phyloP scores from a whole-genome alignment of 768 basidiomycete species.

The Agaricus subrufescens region DNA sequence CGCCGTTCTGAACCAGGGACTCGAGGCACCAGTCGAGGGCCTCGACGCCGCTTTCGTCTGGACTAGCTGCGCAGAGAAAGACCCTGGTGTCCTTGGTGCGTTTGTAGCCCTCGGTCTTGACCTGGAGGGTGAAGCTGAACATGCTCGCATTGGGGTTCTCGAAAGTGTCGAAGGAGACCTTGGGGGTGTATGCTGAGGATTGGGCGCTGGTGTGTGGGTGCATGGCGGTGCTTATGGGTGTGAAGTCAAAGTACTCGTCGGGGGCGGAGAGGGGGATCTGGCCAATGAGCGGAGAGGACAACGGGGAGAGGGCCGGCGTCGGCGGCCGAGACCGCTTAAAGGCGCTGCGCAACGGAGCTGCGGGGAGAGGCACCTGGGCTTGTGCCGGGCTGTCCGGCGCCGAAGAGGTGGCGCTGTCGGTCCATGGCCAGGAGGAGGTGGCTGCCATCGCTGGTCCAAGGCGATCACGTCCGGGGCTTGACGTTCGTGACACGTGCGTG shows the following conservation, averaged over 20 bases:
- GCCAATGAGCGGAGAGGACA: conserved; percentile 9
- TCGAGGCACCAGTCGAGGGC: conserved; percentile 94
- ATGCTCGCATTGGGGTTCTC: conserved; percentile 76
- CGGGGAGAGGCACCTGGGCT: conserved; percentile 13
- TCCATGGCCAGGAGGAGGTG: background rate
- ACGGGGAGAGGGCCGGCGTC: conserved; percentile 11
- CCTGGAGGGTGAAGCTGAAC: conserved; percentile 85
- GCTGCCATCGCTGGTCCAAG: background rate
- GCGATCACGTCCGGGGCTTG: too few relatives aligned
- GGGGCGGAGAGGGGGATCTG: conserved; percentile 4
- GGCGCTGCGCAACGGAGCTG: conserved; percentile 14
- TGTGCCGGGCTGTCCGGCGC: conserved; percentile 11
- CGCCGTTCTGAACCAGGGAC: conserved; percentile 78
- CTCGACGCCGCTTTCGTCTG: conserved; percentile 83
- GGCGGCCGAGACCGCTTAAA: conserved; percentile 12
- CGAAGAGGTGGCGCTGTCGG: background rate
- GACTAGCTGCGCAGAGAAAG: conserved; percentile 84
- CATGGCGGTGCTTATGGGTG: conserved; percentile 10
- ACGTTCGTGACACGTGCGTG: too few relatives aligned
- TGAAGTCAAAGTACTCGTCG: conserved; percentile 7
- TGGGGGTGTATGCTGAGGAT: conserved; percentile 45
- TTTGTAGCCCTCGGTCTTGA: conserved; percentile 78
- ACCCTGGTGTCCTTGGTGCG: conserved; percentile 76
- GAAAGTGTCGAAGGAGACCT: conserved; percentile 86
- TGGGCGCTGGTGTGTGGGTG: conserved; percentile 9